Evolutionary conservation across 306 rosid species (phyloP).

Genomic region (Castanea crenata): DNA sequence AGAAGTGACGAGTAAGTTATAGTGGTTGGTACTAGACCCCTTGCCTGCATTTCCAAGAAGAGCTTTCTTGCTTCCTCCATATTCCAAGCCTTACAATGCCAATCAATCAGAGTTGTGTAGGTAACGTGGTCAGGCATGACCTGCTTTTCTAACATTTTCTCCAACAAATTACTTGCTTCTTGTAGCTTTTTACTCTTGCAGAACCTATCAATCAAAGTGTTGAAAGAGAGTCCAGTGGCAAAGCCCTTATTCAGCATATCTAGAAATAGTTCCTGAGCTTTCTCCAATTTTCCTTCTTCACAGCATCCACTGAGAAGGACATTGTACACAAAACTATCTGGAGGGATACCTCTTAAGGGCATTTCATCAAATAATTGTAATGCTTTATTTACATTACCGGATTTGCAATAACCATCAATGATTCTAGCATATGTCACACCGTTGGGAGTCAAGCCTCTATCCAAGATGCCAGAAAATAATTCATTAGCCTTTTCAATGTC

Average conservation of each 20-base stretch:
- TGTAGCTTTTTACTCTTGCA: conserved; percentile 8
- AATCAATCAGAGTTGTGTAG: conserved; percentile 11
- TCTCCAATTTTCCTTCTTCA: not conserved
- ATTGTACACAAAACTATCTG: conserved; percentile 7
- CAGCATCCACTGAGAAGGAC: conserved; percentile 21
- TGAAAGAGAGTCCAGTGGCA: conserved; percentile 11
- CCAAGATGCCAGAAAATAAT: conserved; percentile 1
- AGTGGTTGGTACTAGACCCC: conserved; percentile 1
- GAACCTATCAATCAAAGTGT: conserved; percentile 7
- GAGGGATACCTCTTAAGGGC: conserved; percentile 8
- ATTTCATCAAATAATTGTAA: conserved; percentile 10
- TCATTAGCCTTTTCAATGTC: conserved; percentile 14
- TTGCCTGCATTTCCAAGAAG: conserved; percentile 19
- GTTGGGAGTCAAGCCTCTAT: conserved; percentile 7
- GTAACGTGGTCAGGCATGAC: conserved; percentile 12
- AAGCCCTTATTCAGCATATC: conserved; percentile 12
- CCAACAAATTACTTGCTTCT: conserved; percentile 6
- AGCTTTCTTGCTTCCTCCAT: conserved; percentile 17
- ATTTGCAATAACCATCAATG: conserved; percentile 16
- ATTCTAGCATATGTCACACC: conserved; percentile 8
- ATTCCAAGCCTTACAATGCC: conserved; percentile 4
- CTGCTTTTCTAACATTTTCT: conserved; percentile 11
- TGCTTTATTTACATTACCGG: conserved; percentile 5
- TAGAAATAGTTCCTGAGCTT: conserved; percentile 3
- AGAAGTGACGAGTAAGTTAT: conserved; percentile 8